Base-by-base conservation (phyloP, 768 basidiomycete species). In the Gyrodon lividus region DNA sequence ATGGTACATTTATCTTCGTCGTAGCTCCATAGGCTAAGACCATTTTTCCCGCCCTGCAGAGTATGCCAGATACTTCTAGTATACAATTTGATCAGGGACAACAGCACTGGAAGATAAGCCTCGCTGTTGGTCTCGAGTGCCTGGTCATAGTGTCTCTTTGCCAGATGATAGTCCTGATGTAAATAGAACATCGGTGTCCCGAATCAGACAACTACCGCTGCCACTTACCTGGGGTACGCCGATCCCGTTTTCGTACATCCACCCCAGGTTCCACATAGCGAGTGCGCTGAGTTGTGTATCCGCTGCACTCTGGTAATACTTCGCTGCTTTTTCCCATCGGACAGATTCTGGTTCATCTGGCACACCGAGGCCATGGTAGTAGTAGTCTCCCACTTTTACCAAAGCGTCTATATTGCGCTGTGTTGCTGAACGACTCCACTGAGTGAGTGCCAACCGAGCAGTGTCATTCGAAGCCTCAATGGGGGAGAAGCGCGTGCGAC, bases 181-280 rank as follows among this genome's bases (percentile, higher is more conserved):
- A 31, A 19, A 20, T 5, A 12, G 19, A 1, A 16, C 9, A 14
- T 30, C 12, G 28, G 12, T 30, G 30, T 9, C 39, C 20, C 37
- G 2, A 38, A 8, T 28, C 13, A 24, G n/a, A 20, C 9, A 23
- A 51, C 13, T 33, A 17, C 24, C 26, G 10, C 26, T 40, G 6
- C 26, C 42, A 55, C 73, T 56, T 55, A 90, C 92, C 77, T 89
- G 87, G 22, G 89, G 83, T 0, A 98, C 91, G 2, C 97, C 97
- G 19, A 90, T 68, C 0, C 97, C 97, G 60, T 93, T 92, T 72
- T 98, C 96, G 67, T 98, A 98, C 97, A 98, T 98, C 91, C 92
- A 98, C 2, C 96, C 97, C 10, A 98, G 72, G 63, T 98, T 97
- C 93, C 93, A 98, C 86, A 97, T 92, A 1, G 97, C 94, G 56